Evolutionary conservation across 441 rosid species (phyloP).

Genomic region (Eruca vesicaria): DNA sequence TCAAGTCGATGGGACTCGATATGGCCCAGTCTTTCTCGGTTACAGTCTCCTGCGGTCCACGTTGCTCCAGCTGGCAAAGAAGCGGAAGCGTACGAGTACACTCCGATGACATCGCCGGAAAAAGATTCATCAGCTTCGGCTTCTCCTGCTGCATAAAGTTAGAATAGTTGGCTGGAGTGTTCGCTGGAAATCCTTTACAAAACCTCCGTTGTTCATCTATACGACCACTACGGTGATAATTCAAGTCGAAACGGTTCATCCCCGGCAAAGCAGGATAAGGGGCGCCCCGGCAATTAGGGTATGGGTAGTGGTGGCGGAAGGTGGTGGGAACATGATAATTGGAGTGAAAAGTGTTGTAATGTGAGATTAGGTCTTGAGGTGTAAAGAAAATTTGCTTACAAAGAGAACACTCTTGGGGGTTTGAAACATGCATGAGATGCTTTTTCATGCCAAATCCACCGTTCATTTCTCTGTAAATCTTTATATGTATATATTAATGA

Average conservation of each 20-base stretch:
- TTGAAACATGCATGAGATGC: neutral
- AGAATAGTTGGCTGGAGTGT: neutral
- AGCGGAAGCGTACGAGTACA: constrained; percentile 17
- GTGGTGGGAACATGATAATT: neutral
- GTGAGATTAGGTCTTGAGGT: constrained; percentile 3
- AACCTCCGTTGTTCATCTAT: constrained; percentile 12
- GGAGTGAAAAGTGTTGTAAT: constrained; percentile 3
- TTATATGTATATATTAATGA: neutral
- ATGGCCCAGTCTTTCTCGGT: neutral
- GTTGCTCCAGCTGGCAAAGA: constrained; percentile 25
- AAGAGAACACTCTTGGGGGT: constrained; percentile 8
- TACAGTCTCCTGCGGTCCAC: neutral
- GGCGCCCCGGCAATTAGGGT: no score
- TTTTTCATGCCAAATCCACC: constrained; percentile 9
- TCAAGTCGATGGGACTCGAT: constrained; percentile 25
- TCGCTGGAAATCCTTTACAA: neutral
- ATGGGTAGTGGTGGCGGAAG: neutral
- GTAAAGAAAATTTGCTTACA: constrained; percentile 4
- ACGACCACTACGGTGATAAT: constrained; percentile 8
- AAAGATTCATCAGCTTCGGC: constrained; percentile 20
- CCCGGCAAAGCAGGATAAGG: neutral
- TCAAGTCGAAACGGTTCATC: neutral
- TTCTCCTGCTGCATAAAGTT: neutral
- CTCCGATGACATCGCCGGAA: neutral
- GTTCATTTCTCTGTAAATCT: neutral